Evolutionary conservation across 129 eudicot species (phyloP), one percentile per base, ranked within the genome.

Genomic region (Tagetes erecta): DNA sequence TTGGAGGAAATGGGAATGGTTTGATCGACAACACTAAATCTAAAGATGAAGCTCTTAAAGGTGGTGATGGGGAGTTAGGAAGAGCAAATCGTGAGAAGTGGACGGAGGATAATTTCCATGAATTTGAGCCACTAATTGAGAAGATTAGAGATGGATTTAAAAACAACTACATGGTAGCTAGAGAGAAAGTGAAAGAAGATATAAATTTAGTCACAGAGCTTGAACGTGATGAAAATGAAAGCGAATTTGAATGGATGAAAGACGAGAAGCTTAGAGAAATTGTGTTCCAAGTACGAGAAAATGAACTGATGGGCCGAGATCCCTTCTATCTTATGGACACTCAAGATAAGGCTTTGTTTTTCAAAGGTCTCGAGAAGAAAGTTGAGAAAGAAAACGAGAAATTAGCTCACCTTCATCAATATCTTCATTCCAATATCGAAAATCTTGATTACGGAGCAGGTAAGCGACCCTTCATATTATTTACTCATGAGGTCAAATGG

Each of bases 361-460:
- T 94, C 50, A 75, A 80, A 67, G 98, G 98, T 70, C 97, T 94
- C 27, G 93, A 94, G 88, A 78, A 82, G 75, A 90, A 85, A 76
- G 97, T 85, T 68, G 96, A 88, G 67, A 85, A 81, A 83, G 89
- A 68, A 76, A 94, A 86, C 11, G 85, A 88, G 56, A 83, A 88
- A 74, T 82, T 94, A 77, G 74, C 50, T 11, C 71, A 67, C 36
- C 85, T 94, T 77, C 98, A 94, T 78, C 76, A 88, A 38, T 94
- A 80, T 76, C 67, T 94, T 44, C 98, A 94, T 74, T 86, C 93
- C 35, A 94, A 90, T 80, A 83, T 94, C 47, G 98, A 94, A 80
- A 94, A 94, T 71, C 92, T 94, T 73, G 88, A 90, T 63, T 94
- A 94, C 71, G 98, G 98, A 71, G 91, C 93, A 94, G 98, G 98